Evolutionary conservation across 306 rosid species (phyloP).

Genomic region (Acacia crassicarpa): DNA sequence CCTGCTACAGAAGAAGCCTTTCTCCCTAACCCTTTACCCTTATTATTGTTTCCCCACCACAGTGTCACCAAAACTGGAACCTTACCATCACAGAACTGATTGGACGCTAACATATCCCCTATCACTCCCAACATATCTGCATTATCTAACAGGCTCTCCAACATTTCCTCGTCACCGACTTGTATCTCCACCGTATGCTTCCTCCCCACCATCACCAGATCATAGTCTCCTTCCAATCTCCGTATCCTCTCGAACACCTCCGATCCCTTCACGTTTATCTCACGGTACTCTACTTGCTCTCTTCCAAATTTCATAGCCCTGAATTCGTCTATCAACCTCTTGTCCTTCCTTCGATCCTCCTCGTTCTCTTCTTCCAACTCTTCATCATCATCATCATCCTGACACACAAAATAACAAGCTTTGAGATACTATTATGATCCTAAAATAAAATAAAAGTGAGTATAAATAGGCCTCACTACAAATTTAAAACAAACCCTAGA

Average conservation of each 20-base stretch:
- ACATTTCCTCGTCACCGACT: background rate
- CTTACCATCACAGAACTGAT: slow-evolving; percentile 30
- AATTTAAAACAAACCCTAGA: too few species aligned
- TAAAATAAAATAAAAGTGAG: too few species aligned
- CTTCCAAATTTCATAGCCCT: slow-evolving; percentile 14
- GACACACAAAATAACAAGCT: too few species aligned
- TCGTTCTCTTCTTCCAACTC: background rate
- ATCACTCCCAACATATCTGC: slow-evolving; percentile 39
- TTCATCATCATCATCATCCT: background rate
- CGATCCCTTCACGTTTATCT: slow-evolving; percentile 20
- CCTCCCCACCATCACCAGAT: slow-evolving; percentile 39
- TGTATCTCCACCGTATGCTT: background rate
- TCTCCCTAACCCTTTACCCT: background rate
- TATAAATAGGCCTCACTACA: too few species aligned
- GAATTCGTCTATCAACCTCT: slow-evolving; percentile 30
- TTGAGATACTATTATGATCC: too few species aligned
- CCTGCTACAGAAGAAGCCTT: background rate
- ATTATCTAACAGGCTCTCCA: slow-evolving; percentile 26
- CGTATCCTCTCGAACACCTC: slow-evolving; percentile 16
- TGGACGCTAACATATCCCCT: slow-evolving; percentile 40
- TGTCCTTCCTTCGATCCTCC: slow-evolving; percentile 26
- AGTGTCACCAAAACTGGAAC: slow-evolving; percentile 43
- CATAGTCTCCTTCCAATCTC: background rate
- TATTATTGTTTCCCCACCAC: background rate
- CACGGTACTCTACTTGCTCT: slow-evolving; percentile 1